These are phyloP conservation scores for Xylariales sp. DNA, from an alignment of 2,329 filamentous ascomycete genomes.

Conservation along the genomic window DNA sequence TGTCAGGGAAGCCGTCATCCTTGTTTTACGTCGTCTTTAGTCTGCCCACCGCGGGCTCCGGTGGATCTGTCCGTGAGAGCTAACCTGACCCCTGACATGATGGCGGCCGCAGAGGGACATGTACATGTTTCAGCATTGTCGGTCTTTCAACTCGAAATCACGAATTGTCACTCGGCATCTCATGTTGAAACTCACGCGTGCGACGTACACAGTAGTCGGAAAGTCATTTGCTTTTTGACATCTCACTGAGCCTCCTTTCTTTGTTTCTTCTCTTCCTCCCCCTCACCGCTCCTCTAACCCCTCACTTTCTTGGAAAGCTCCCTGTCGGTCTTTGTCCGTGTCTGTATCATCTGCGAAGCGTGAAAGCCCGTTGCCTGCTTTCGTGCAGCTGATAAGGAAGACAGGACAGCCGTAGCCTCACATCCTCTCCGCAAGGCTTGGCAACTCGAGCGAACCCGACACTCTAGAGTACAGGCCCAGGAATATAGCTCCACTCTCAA, in stretches of 20 bases:
- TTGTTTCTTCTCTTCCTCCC: too few species aligned
- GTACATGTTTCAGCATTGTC: neutral
- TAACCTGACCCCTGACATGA: neutral
- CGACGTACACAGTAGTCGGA: neutral
- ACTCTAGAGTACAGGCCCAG: too few species aligned
- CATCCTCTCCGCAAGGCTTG: too few species aligned
- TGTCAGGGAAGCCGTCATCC: neutral
- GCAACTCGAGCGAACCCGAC: too few species aligned
- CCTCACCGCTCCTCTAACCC: too few species aligned
- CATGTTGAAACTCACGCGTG: slow-evolving; percentile 1
- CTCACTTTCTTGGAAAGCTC: too few species aligned
- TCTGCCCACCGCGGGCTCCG: too few species aligned
- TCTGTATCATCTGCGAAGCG: neutral
- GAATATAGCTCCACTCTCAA: too few species aligned
- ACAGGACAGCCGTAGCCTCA: too few species aligned
- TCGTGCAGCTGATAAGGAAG: neutral
- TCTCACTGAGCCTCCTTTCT: too few species aligned
- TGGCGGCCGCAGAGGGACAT: neutral
- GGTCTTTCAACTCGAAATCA: neutral
- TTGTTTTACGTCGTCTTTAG: neutral
- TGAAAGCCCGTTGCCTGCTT: neutral
- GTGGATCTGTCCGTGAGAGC: neutral
- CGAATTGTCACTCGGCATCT: neutral
- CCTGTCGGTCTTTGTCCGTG: too few species aligned
- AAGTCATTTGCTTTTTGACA: neutral